Percentiles rank a stretch among this genome's conserved stretches.
phyloP scores from a whole-genome alignment of 345 rosid species.

The Luvunga scandens region DNA sequence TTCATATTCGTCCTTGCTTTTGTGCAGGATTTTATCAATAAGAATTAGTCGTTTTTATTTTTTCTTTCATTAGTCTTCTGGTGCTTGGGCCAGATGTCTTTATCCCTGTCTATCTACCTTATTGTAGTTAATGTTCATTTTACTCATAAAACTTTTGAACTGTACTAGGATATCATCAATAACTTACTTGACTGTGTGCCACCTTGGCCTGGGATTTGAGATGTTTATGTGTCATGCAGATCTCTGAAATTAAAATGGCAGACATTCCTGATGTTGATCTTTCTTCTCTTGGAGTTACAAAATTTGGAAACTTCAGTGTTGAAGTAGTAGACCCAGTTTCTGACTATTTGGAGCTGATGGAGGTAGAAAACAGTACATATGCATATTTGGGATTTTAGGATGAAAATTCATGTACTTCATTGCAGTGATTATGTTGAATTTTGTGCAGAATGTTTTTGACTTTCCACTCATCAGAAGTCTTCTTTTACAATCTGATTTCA shows the following conservation, averaged over 20 bases:
- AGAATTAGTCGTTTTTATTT: neutral
- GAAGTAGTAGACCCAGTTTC: constrained; percentile 93
- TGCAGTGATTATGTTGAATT: constrained; percentile 22
- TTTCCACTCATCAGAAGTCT: constrained; percentile 77
- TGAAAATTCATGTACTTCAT: constrained; percentile 12
- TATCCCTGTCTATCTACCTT: neutral
- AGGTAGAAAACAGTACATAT: constrained; percentile 44
- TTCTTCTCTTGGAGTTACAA: constrained; percentile 61
- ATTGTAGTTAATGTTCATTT: neutral
- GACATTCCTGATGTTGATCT: constrained; percentile 83
- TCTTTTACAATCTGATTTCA: constrained; percentile 65
- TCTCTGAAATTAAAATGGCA: constrained; percentile 80
- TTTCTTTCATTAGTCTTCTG: neutral
- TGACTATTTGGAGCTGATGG: constrained; percentile 89
- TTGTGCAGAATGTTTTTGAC: constrained; percentile 83
- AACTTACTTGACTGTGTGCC: neutral
- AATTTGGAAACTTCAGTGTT: constrained; percentile 63
- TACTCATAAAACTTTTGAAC: too few relatives aligned
- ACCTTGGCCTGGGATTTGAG: constrained; percentile 11
- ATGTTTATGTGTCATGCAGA: constrained; percentile 41
- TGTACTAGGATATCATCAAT: neutral
- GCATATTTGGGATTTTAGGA: constrained; percentile 10
- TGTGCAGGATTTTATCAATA: neutral
- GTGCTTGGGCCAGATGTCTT: neutral
- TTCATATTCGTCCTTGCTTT: neutral